Conservation (phyloP, 305 asterid species). For the Ilex paraguariensis region DNA sequence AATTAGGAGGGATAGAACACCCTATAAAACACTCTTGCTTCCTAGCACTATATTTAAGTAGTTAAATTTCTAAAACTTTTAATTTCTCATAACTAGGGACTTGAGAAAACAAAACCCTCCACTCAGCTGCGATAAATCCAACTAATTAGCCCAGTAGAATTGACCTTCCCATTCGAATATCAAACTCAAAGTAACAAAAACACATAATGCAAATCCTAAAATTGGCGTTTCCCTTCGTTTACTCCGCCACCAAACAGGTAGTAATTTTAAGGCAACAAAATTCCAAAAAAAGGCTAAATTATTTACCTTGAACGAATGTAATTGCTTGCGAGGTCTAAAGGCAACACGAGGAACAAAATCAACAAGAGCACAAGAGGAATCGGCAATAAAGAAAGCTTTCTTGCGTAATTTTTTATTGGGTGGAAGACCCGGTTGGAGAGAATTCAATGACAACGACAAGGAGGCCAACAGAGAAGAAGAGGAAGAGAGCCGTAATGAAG, state of each 20-base stretch:
- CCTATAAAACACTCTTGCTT: no score
- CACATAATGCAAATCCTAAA: background rate
- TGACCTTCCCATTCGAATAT: no score
- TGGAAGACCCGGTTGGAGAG: constrained; percentile 34
- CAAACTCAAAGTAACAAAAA: no score
- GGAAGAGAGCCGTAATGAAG: constrained; percentile 43
- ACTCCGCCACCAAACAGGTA: background rate
- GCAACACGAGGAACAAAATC: constrained; percentile 40
- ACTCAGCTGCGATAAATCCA: no score
- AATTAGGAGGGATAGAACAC: no score
- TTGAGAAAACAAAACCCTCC: no score
- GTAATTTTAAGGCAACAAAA: constrained; percentile 8
- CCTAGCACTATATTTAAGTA: no score
- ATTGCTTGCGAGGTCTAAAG: constrained; percentile 35
- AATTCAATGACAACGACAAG: constrained; percentile 37
- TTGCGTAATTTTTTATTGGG: constrained; percentile 29
- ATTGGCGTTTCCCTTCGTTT: background rate
- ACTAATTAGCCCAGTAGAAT: no score
- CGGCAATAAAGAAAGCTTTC: constrained; percentile 38
- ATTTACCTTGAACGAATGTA: constrained; percentile 56
- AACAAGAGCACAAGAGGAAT: constrained; percentile 19
- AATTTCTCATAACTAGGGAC: no score
- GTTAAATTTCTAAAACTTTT: no score
- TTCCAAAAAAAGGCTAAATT: background rate
- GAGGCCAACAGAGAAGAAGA: constrained; percentile 46